Evolutionary conservation across 23 red algal species (phyloP).

Genomic region (Gracilaria vermiculophylla): DNA sequence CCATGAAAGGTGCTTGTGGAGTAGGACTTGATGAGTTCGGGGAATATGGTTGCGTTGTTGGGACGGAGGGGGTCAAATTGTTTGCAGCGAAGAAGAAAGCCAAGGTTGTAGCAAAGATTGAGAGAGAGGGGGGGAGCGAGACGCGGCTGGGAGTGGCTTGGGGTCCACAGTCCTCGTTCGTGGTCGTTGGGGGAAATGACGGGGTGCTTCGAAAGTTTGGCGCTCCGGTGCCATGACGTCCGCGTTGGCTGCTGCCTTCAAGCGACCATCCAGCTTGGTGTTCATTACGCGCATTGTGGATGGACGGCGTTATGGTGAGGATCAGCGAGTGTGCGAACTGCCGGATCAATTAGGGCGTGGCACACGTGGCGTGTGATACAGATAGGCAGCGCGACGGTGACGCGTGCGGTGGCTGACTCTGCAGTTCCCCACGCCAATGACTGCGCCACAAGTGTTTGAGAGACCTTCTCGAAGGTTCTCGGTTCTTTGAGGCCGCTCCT

Average conservation of each 20-base stretch:
- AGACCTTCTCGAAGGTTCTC: conserved; percentile 32
- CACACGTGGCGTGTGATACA: background rate
- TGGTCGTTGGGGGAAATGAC: background rate
- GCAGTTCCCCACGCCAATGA: background rate
- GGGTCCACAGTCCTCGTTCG: background rate
- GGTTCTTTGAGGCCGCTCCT: background rate
- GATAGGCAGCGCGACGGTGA: background rate
- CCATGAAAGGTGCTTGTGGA: background rate
- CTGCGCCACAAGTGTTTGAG: background rate
- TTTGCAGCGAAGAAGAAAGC: conserved; percentile 55
- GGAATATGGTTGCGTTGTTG: conserved; percentile 37
- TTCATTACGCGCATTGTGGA: no score
- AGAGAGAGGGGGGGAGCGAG: background rate
- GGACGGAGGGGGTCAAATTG: background rate
- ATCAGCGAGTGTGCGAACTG: no score
- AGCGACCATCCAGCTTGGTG: no score
- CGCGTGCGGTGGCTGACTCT: background rate
- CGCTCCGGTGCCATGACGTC: background rate
- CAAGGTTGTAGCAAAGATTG: background rate
- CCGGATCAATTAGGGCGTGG: no score
- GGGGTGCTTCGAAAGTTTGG: conserved; percentile 1
- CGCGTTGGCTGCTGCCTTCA: no score
- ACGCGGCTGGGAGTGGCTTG: conserved; percentile 4
- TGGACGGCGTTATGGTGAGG: no score
- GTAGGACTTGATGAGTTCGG: conserved; percentile 54